Evolutionary conservation across 2,329 filamentous ascomycete species (phyloP).

Genomic region (Sclerotinia subarctica): DNA sequence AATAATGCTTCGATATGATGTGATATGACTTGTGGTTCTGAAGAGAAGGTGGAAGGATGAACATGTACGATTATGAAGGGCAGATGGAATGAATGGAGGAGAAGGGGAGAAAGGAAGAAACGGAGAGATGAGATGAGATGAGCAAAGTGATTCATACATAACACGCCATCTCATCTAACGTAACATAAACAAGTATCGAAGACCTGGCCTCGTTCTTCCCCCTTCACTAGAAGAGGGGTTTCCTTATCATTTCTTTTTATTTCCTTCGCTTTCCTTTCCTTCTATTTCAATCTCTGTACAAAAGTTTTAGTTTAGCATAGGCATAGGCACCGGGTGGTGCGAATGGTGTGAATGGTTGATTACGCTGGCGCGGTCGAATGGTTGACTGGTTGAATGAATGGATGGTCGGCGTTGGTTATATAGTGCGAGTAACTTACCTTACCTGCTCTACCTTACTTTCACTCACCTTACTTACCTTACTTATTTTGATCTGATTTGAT

Average conservation of each 20-base stretch:
- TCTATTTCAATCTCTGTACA: background rate
- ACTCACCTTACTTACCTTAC: too few relatives aligned
- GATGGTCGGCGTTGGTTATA: background rate
- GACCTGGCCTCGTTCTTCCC: background rate
- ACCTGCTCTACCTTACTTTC: too few relatives aligned
- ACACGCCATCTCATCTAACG: background rate
- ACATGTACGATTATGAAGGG: slow-evolving; percentile 9
- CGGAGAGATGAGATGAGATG: too few relatives aligned
- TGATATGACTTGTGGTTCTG: background rate
- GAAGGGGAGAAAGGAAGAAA: background rate
- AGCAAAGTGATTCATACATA: background rate
- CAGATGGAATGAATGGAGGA: background rate
- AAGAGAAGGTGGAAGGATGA: background rate
- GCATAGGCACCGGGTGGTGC: too few relatives aligned
- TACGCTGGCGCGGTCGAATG: background rate
- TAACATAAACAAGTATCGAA: background rate
- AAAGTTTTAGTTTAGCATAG: background rate
- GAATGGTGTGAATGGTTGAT: too few relatives aligned
- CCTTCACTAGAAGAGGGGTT: too few relatives aligned
- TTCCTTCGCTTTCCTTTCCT: background rate
- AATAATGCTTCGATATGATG: slow-evolving; percentile 7
- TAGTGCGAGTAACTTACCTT: too few relatives aligned
- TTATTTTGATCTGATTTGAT: too few relatives aligned
- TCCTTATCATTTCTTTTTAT: background rate
- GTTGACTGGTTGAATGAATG: too few relatives aligned